These are phyloP conservation scores for Huntiella moniliformis DNA, from an alignment of 2,329 filamentous ascomycete genomes.

Conservation along the genomic window DNA sequence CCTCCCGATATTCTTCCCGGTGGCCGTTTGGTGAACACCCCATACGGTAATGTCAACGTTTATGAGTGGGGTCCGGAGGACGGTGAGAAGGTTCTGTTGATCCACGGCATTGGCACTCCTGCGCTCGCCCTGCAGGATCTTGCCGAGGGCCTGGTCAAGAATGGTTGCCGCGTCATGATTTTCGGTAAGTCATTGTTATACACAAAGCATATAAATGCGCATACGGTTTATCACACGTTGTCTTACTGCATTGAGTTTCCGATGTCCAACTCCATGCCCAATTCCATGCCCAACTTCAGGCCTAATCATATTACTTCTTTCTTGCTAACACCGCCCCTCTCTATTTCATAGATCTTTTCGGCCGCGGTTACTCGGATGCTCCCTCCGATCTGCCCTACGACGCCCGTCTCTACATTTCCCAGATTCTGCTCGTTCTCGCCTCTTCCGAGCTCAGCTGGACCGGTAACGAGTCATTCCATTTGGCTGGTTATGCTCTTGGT, in stretches of 20 bases:
- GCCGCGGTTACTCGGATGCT: conserved; percentile 58
- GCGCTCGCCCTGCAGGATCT: conserved; percentile 49
- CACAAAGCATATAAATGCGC: not conserved
- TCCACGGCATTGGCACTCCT: conserved; percentile 71
- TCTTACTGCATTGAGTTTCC: too few species aligned
- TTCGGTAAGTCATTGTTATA: conserved; percentile 35
- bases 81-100: conserved; percentile 52
- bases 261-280: too few species aligned
- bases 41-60: conserved; percentile 52
- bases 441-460: conserved; percentile 43
- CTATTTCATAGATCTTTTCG: conserved; percentile 41
- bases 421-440: conserved; percentile 46
- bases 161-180: conserved; percentile 59
- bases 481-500: conserved; percentile 66
- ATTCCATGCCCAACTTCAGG: not conserved
- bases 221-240: too few species aligned
- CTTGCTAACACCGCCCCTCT: not conserved
- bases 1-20: conserved; percentile 53
- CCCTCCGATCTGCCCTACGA: conserved; percentile 43
- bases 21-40: conserved; percentile 45
- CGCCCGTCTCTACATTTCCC: conserved; percentile 41
- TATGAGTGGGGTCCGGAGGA: conserved; percentile 65
- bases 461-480: conserved; percentile 37
- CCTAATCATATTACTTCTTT: not conserved
- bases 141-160: conserved; percentile 42